phyloP scores from a whole-genome alignment of 257 asterid species.

The Scutellaria barbata region DNA sequence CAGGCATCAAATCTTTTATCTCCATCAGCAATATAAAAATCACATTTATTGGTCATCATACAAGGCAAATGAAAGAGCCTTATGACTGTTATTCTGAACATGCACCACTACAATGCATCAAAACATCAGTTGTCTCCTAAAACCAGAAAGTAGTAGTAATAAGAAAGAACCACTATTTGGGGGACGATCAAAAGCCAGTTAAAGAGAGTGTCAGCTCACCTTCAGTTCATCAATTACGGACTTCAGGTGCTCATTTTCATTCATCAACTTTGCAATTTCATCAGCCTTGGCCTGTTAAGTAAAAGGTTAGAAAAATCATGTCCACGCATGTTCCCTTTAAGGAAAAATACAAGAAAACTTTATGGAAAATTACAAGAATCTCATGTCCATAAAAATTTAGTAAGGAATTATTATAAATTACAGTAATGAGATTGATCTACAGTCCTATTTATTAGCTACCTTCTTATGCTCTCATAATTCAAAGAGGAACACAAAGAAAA shows the following conservation, averaged over 20 bases:
- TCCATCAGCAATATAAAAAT: conserved; percentile 14
- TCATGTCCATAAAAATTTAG: conserved; percentile 16
- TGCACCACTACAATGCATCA: conserved; percentile 19
- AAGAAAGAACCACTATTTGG: background rate
- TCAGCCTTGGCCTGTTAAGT: conserved; percentile 87
- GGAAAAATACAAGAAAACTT: conserved; percentile 19
- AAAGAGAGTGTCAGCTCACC: conserved; percentile 49
- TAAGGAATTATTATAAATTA: background rate
- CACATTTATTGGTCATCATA: background rate
- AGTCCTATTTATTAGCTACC: conserved; percentile 4
- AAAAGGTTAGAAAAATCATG: conserved; percentile 20
- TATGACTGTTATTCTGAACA: background rate
- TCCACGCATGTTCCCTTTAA: conserved; percentile 28
- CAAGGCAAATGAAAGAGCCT: conserved; percentile 2
- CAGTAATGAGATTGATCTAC: background rate
- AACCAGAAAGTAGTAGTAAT: background rate
- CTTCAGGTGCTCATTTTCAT: conserved; percentile 87
- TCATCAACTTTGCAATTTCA: conserved; percentile 89
- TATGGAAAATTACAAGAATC: conserved; percentile 27
- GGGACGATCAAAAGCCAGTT: background rate
- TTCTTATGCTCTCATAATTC: conserved; percentile 19
- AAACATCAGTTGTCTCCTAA: conserved; percentile 1
- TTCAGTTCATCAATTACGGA: conserved; percentile 65
- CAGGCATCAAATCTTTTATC: conserved; percentile 12
- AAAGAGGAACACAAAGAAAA: conserved; percentile 20